phyloP scores from a whole-genome alignment of 768 basidiomycete species.

The Panaeolus cyanescens region DNA sequence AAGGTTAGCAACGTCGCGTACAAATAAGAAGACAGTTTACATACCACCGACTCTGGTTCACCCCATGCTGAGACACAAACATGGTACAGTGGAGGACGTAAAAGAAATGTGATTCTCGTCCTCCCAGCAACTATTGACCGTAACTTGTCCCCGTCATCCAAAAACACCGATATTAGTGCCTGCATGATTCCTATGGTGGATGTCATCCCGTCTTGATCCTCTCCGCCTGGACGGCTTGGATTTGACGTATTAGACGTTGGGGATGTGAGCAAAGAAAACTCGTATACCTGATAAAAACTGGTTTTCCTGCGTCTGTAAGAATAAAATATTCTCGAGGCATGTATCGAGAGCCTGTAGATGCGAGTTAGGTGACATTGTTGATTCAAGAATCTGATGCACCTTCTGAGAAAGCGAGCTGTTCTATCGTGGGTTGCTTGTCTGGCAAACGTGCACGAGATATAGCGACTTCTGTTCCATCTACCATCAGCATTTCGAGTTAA shows the following conservation, averaged over 20 bases:
- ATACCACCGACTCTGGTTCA: slow-evolving; percentile 94
- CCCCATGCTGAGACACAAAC: slow-evolving; percentile 91
- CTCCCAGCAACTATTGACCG: slow-evolving; percentile 83
- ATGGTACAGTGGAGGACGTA: slow-evolving; percentile 89
- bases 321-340: slow-evolving; percentile 84
- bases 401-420: slow-evolving; percentile 41
- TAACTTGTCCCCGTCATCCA: slow-evolving; percentile 87
- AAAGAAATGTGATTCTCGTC: slow-evolving; percentile 83
- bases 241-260: slow-evolving; percentile 3
- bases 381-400: slow-evolving; percentile 26
- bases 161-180: slow-evolving; percentile 93
- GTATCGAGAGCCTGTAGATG: slow-evolving; percentile 36
- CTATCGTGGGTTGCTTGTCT: slow-evolving; percentile 31
- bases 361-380: slow-evolving; percentile 10
- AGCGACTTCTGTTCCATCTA: slow-evolving; percentile 26
- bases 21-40: slow-evolving; percentile 27
- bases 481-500: not conserved
- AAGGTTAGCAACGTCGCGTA: slow-evolving; percentile 17
- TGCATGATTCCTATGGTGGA: slow-evolving; percentile 92
- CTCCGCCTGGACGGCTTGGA: slow-evolving; percentile 51
- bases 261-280: not conserved
- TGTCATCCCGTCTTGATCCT: slow-evolving; percentile 66
- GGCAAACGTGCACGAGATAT: slow-evolving; percentile 29
- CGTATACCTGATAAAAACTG: slow-evolving; percentile 89
- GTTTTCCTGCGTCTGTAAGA: slow-evolving; percentile 94